Base-by-base conservation (phyloP, 2,329 filamentous ascomycete species). In the Cercospora sojina region DNA sequence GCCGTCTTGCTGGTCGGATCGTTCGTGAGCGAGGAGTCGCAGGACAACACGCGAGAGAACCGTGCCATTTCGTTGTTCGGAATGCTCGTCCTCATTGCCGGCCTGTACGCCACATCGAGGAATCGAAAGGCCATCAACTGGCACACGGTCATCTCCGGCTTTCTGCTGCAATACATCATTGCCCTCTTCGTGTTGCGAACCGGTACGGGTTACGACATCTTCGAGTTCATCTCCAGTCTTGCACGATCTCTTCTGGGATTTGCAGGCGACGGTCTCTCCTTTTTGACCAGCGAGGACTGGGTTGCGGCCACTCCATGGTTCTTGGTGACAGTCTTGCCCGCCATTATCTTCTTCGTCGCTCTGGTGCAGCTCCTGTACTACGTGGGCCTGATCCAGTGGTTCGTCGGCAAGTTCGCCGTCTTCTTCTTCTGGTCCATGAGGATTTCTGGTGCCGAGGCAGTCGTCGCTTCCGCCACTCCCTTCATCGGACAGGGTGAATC, bases 401-500 rank as follows among this genome's bases (percentile, higher is more conserved):
- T 93, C 80, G 87, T 97, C 75, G 83, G 84, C 72, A 97, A 97
- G 80, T 91, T 95, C 73, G 92, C 93, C 67, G 85, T 87, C 60
- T 93, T 97, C 80, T 96, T 97, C 85, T 96, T 94, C 86, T 96
- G 92, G 90, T 86, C 84, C 53, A 89, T 97, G 80, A 86, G 87
- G 60, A 92, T 97, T 5, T 96, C 92, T 4, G 93, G 93, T 68
- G 92, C 92, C 55, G 93, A 97, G 79, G 92, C 93, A n/a, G 91
- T 97, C 59, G 93, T 97, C 66, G 93, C 93, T 35, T 91, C 93
- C 35, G 93, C 93, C 9, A 96, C 93, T 0, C 93, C 93, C 8
- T 97, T 97, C 80, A 95, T 97, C 75, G 93, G 93, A 8, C 93
- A 96, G 82, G 93, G 93, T 75, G 93, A 97, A 83, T 95, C 91